phyloP scores from a whole-genome alignment of 192 early-diverging fungal species.

The Backusella morwellensis region DNA sequence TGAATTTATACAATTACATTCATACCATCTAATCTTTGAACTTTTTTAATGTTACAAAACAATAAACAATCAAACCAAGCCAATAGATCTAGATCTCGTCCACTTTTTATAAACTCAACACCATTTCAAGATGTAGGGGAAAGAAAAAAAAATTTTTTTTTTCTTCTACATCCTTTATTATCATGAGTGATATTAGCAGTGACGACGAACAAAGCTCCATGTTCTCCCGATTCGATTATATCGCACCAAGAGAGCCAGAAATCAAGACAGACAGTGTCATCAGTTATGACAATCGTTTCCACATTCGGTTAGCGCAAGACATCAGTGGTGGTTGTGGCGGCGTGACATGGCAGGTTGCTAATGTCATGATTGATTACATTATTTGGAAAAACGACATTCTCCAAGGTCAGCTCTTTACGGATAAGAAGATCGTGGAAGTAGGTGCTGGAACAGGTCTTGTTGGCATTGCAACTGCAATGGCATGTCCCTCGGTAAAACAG shows the following conservation, averaged over 20 bases:
- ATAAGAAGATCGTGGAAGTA: slow-evolving; percentile 32
- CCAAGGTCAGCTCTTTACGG: background rate
- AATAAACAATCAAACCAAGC: background rate
- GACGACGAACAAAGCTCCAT: background rate
- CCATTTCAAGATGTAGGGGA: background rate
- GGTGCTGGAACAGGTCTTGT: slow-evolving; percentile 52
- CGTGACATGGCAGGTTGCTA: slow-evolving; percentile 49
- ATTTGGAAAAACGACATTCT: slow-evolving; percentile 21
- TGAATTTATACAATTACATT: too few species aligned
- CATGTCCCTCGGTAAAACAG: slow-evolving; percentile 17
- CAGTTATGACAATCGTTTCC: background rate
- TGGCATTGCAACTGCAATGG: slow-evolving; percentile 40
- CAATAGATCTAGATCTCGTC: background rate
- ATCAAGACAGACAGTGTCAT: background rate
- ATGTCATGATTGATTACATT: slow-evolving; percentile 41
- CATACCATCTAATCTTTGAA: too few species aligned
- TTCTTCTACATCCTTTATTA: background rate
- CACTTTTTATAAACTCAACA: background rate
- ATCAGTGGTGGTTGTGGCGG: slow-evolving; percentile 44
- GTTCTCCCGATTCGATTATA: background rate
- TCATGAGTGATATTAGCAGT: background rate
- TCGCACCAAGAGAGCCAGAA: background rate
- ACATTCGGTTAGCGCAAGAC: slow-evolving; percentile 22
- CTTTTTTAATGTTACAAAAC: background rate
- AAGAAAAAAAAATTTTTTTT: background rate